Conservation (phyloP, 2,329 filamentous ascomycete genomes). For the Amylocarpus encephaloides region DNA sequence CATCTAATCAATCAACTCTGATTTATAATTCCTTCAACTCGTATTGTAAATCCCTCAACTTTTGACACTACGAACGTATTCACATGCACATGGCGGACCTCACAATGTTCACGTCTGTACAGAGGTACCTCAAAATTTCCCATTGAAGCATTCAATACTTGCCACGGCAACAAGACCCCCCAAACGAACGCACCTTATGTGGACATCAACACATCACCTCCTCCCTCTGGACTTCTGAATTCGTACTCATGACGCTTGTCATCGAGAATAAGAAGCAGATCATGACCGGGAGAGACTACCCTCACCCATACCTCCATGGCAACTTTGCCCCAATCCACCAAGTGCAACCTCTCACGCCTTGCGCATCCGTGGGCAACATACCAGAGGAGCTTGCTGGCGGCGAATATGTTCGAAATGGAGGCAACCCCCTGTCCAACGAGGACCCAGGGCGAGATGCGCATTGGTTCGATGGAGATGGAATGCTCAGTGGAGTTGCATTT, state of each 20-base stretch:
- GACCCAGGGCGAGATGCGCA: constrained; percentile 57
- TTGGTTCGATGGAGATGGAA: constrained; percentile 72
- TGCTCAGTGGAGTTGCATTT: constrained; percentile 64
- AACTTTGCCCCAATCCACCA: constrained; percentile 63
- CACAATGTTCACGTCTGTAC: background rate
- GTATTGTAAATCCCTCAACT: too few species aligned
- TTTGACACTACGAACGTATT: background rate
- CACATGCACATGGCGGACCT: background rate
- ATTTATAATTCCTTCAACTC: too few species aligned
- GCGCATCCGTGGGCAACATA: constrained; percentile 50
- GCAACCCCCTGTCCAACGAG: constrained; percentile 58
- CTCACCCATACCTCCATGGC: constrained; percentile 49
- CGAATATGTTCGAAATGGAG: constrained; percentile 67
- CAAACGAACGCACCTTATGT: constrained; percentile 4
- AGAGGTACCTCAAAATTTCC: too few species aligned
- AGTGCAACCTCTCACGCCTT: constrained; percentile 49
- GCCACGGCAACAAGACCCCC: background rate
- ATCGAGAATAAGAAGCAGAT: constrained; percentile 17
- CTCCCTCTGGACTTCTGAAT: constrained; percentile 17
- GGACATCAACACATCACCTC: background rate
- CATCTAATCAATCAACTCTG: too few species aligned
- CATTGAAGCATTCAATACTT: too few species aligned
- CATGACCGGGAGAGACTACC: constrained; percentile 1
- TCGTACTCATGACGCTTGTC: constrained; percentile 21
- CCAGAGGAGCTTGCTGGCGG: constrained; percentile 61